A percentile compares a stretch with the other conserved stretches of the same genome.
phyloP scores from a whole-genome alignment of 225 moss, liverwort and hornwort genomes.

The Sphagnum contortum region DNA sequence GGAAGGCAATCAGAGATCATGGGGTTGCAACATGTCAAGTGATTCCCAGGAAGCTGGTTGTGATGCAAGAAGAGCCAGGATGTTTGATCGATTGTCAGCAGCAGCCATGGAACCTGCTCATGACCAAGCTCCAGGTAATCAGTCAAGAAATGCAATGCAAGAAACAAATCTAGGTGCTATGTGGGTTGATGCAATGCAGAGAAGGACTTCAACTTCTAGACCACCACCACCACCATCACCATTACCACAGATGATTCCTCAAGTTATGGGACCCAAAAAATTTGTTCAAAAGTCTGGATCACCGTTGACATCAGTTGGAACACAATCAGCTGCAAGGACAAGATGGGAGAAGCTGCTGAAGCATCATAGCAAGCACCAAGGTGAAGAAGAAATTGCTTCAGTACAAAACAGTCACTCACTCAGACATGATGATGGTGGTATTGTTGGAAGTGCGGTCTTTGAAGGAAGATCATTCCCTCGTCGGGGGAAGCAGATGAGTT shows the following conservation, averaged over 20 bases:
- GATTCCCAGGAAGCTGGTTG: conserved; percentile 8
- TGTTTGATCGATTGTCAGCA: neutral
- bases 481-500: neutral
- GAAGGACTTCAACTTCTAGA: neutral
- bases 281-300: neutral
- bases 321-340: neutral
- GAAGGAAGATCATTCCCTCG: neutral
- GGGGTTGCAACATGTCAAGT: neutral
- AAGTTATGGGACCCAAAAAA: neutral
- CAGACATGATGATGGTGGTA: conserved; percentile 10
- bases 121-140: neutral
- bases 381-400: neutral
- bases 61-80: conserved; percentile 13
- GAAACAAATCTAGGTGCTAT: neutral
- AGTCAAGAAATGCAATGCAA: neutral
- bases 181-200: neutral
- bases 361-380: neutral
- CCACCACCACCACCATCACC: too few relatives aligned
- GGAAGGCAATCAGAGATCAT: conserved; percentile 1
- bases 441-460: conserved; percentile 8
- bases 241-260: neutral
- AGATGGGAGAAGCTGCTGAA: conserved; percentile 2
- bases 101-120: neutral
- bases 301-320: neutral
- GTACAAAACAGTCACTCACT: conserved; percentile 28